Conservation (phyloP, 495 filamentous ascomycete species). For the Aspergillus mulundensis region DNA sequence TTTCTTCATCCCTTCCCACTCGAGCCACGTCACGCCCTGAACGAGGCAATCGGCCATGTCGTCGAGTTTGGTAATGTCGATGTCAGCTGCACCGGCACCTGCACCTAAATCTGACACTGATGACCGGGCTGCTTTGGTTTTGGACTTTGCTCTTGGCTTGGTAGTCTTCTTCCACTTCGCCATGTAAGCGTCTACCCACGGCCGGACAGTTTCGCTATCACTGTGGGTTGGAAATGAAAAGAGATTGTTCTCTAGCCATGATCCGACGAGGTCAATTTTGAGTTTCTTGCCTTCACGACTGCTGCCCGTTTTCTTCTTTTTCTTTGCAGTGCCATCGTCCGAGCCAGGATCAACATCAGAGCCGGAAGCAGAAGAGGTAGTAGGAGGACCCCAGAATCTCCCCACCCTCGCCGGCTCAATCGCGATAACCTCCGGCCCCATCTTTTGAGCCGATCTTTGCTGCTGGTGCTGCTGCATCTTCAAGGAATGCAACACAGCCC, state of each 20-base stretch:
- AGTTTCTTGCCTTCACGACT: slow-evolving; percentile 47
- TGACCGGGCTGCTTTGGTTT: background rate
- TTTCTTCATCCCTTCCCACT: slow-evolving; percentile 72
- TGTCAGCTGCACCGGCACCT: slow-evolving; percentile 17
- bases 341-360: background rate
- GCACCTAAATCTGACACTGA: background rate
- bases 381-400: slow-evolving; percentile 30
- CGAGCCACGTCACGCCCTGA: slow-evolving; percentile 80
- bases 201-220: slow-evolving; percentile 18
- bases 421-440: slow-evolving; percentile 22
- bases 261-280: slow-evolving; percentile 62
- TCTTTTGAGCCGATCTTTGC: background rate
- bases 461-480: slow-evolving; percentile 20
- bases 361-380: background rate
- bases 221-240: background rate
- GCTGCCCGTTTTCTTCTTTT: slow-evolving; percentile 17
- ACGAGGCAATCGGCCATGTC: slow-evolving; percentile 87
- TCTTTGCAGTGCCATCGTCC: slow-evolving; percentile 17
- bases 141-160: slow-evolving; percentile 8
- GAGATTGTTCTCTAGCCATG: slow-evolving; percentile 40
- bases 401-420: slow-evolving; percentile 41
- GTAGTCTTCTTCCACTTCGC: slow-evolving; percentile 34
- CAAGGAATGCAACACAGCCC: slow-evolving; percentile 66
- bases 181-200: slow-evolving; percentile 44
- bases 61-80: slow-evolving; percentile 66